These are phyloP conservation scores for Claviceps sp. DNA, from an alignment of 2,329 filamentous ascomycete species.

Conservation along the genomic window DNA sequence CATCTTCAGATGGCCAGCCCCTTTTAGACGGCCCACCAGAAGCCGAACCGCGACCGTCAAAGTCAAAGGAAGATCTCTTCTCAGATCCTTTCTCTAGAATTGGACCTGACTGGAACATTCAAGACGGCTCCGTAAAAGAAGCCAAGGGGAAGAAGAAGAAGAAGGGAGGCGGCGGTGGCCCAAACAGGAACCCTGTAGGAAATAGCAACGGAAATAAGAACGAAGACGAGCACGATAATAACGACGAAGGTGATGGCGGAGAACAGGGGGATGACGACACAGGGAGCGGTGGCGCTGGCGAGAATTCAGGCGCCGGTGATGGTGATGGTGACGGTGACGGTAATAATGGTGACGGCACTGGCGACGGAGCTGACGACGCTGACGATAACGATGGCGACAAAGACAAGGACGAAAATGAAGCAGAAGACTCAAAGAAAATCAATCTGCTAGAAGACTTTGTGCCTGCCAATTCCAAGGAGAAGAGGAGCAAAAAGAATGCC, in stretches of 20 bases:
- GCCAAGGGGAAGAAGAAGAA: conserved; percentile 11
- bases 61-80: conserved; percentile 7
- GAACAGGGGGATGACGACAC: conserved; percentile 1
- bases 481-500: conserved; percentile 18
- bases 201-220: conserved; percentile 4
- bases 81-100: conserved; percentile 12
- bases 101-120: conserved; percentile 10
- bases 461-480: conserved; percentile 25
- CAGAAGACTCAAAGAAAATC: conserved; percentile 23
- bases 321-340: conserved; percentile 1
- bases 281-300: conserved; percentile 1
- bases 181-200: conserved; percentile 6
- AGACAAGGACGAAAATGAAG: conserved; percentile 19
- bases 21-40: background rate
- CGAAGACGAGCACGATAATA: background rate
- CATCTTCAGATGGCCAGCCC: background rate
- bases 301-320: conserved; percentile 4
- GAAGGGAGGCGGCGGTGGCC: conserved; percentile 1
- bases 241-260: background rate
- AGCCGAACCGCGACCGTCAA: background rate
- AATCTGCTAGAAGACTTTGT: conserved; percentile 20
- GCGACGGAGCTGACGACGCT: conserved; percentile 2
- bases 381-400: conserved; percentile 2
- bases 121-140: conserved; percentile 8
- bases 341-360: conserved; percentile 3